These are phyloP conservation scores for Actinomortierella wolfii DNA, from an alignment of 371 early-diverging fungal species.

Conservation along the genomic window DNA sequence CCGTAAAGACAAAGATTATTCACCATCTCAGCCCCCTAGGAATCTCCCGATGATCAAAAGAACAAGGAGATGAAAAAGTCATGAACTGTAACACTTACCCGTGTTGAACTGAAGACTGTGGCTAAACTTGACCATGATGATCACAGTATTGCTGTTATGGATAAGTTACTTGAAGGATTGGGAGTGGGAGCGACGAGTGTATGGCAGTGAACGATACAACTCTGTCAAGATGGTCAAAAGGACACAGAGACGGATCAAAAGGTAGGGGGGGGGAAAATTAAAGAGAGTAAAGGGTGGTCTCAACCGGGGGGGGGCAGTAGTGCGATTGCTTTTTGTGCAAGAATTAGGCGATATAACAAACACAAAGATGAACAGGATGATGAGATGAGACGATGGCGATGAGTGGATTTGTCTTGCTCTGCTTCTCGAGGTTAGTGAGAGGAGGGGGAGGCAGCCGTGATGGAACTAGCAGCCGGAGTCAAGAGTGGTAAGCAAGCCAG, in stretches of 20 bases:
- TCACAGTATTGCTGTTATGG: not conserved
- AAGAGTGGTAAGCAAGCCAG: too few relatives aligned
- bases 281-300: not conserved
- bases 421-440: not conserved
- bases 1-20: too few relatives aligned
- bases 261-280: not conserved
- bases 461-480: too few relatives aligned
- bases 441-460: not conserved
- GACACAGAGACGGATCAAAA: not conserved
- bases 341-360: too few relatives aligned
- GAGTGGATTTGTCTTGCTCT: not conserved
- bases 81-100: slow-evolving; percentile 17
- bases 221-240: too few relatives aligned
- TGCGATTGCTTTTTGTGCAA: too few relatives aligned
- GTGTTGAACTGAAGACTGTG: slow-evolving; percentile 47
- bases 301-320: not conserved
- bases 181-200: not conserved
- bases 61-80: too few relatives aligned
- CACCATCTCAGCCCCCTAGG: too few relatives aligned
- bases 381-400: not conserved
- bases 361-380: not conserved
- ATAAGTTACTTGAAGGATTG: not conserved
- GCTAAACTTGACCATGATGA: slow-evolving; percentile 43
- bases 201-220: not conserved
- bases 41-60: too few relatives aligned